Base-by-base conservation (phyloP, 352 stramenopile genomes). In the Pythium brachiatum region DNA sequence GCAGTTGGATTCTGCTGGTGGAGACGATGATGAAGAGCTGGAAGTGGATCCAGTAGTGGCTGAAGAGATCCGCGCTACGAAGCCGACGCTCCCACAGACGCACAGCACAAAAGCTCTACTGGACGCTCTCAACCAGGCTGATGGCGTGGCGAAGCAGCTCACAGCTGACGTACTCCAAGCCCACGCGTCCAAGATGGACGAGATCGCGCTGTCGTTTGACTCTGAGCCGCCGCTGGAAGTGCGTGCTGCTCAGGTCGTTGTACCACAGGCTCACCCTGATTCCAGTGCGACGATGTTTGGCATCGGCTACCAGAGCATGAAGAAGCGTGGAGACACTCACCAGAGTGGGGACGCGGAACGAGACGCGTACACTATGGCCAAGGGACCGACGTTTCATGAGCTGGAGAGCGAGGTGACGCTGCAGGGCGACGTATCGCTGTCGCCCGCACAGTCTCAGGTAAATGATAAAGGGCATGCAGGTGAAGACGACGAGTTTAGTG, bases 271-370 rank as follows among this genome's bases (percentile, higher is more conserved):
- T 15, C 15, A 60, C 50, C 39, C 65, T 9, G 65, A 72, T n/a
- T 70, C 61, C 7, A 62, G 43, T 20, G 66, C 65, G 7, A 46
- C 53, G 8, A 66, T 38, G 20, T 91, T 91, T 58, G 82, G 79
- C 0, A 91, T 91, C 60, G 70, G 70, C 3, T 91, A 91, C 52
- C 75, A 83, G 38, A 88, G 64, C 48, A 15, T 81, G 43, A 59
- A 66, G 15, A 88, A 76, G 60, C 75, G 73, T 15, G 55, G 5
- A 51, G 63, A 16, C 36, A 7, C 4, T 15, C 7, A 29, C 20
- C 15, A 7, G 0, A 29, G n/a, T 12, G 44, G 20, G 13, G 36
- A 25, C 9, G 34, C 1, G 20, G 48, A 41, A 4, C 44, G 32
- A 2, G 57, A 44, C 9, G 11, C 41, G 11, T 62, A 66, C 38